Conservation (phyloP, 2,329 filamentous ascomycete species). For the Plectosphaerella sp. region DNA sequence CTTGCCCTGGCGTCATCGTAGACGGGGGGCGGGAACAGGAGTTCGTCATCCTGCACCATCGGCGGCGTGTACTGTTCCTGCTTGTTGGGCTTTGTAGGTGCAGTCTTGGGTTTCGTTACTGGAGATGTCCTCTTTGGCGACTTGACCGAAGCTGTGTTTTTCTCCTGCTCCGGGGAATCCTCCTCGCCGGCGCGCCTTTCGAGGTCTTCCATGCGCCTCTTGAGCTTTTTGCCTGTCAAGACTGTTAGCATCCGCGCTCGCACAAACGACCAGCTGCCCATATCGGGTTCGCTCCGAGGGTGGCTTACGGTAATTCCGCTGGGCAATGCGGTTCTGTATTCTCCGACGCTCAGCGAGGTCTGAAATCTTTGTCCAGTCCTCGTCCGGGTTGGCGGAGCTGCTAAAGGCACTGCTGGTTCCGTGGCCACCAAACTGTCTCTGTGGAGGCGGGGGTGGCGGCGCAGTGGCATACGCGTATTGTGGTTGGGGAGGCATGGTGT, state of each 20-base stretch:
- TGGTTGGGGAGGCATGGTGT: slow-evolving; percentile 34
- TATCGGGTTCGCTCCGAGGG: not conserved
- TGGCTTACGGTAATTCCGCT: slow-evolving; percentile 83
- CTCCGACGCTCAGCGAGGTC: slow-evolving; percentile 89
- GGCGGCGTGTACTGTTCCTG: slow-evolving; percentile 59
- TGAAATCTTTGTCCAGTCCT: slow-evolving; percentile 99
- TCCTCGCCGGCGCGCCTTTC: slow-evolving; percentile 68
- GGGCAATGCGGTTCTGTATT: slow-evolving; percentile 96
- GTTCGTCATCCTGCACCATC: slow-evolving; percentile 58
- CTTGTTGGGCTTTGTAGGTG: slow-evolving; percentile 19
- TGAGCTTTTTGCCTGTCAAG: slow-evolving; percentile 77
- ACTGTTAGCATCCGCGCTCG: not conserved
- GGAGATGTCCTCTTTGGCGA: slow-evolving; percentile 25
- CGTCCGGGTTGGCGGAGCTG: slow-evolving; percentile 88
- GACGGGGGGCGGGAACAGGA: slow-evolving; percentile 50
- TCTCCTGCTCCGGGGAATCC: slow-evolving; percentile 35
- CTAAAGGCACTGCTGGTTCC: slow-evolving; percentile 93
- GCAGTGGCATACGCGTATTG: slow-evolving; percentile 32
- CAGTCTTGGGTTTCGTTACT: slow-evolving; percentile 25
- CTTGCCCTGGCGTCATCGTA: slow-evolving; percentile 61
- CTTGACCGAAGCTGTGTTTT: slow-evolving; percentile 25
- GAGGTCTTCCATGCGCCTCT: slow-evolving; percentile 81
- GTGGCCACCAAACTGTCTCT: slow-evolving; percentile 66
- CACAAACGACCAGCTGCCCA: slow-evolving; percentile 7
- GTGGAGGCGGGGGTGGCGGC: slow-evolving; percentile 32